A percentile compares a stretch with the other conserved stretches of the same genome.
Conservation (phyloP, 2,329 filamentous ascomycete genomes). For the Stachybotrys chlorohalonatus region DNA sequence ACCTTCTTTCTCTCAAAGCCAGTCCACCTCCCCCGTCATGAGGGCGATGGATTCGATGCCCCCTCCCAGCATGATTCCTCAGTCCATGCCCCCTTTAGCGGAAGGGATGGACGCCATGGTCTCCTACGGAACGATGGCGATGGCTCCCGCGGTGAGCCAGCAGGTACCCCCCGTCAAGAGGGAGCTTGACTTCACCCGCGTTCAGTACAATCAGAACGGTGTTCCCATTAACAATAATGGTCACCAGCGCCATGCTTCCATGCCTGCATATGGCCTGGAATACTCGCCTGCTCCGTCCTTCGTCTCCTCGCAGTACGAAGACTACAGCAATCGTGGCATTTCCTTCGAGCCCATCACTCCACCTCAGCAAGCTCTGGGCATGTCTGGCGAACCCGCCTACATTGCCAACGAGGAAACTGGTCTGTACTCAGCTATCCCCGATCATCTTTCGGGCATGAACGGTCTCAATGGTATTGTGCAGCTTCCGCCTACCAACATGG, state of each 20-base stretch:
- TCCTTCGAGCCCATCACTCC: conserved; percentile 97
- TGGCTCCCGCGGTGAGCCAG: conserved; percentile 60
- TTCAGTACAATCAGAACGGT: conserved; percentile 89
- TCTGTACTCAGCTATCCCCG: conserved; percentile 88
- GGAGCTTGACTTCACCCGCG: conserved; percentile 72
- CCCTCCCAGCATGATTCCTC: conserved; percentile 70
- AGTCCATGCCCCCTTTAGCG: conserved; percentile 45
- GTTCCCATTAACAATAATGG: conserved; percentile 68
- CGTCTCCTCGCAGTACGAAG: conserved; percentile 96
- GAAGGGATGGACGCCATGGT: conserved; percentile 66
- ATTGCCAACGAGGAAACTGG: conserved; percentile 97
- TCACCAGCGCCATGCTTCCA: conserved; percentile 93
- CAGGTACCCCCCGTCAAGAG: conserved; percentile 67
- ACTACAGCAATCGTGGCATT: conserved; percentile 92
- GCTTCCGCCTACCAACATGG: conserved; percentile 75
- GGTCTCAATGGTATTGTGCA: conserved; percentile 85
- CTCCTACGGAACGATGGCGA: conserved; percentile 59
- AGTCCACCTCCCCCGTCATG: conserved; percentile 82
- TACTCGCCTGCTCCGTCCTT: conserved; percentile 98
- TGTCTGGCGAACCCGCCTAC: conserved; percentile 85
- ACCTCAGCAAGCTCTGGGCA: conserved; percentile 76
- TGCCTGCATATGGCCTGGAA: conserved; percentile 90
- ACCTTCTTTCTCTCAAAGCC: conserved; percentile 61
- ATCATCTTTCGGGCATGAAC: conserved; percentile 64
- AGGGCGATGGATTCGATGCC: conserved; percentile 91